A percentile compares a stretch with the other conserved stretches of the same genome.
phyloP scores from a whole-genome alignment of 306 rosid species.

The Malus orientalis region DNA sequence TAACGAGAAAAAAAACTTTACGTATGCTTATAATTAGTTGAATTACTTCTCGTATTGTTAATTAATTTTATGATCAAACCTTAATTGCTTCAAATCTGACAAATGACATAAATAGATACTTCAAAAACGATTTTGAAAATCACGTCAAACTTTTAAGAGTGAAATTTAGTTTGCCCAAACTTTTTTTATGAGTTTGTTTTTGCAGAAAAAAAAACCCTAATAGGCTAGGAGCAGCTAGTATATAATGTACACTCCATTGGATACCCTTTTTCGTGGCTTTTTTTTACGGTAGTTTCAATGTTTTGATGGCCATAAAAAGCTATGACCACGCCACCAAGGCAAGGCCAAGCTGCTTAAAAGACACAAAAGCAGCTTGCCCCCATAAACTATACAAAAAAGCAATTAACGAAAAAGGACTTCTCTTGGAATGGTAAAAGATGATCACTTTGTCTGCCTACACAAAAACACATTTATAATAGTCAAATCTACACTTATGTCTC shows the following conservation, averaged over 20 bases:
- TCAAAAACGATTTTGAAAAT: too few relatives aligned
- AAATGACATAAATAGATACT: too few relatives aligned
- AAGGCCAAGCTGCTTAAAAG: slow-evolving; percentile 18
- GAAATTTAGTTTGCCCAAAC: too few relatives aligned
- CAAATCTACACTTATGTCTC: slow-evolving; percentile 12
- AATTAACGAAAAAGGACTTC: slow-evolving; percentile 15
- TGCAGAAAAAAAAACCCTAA: background rate
- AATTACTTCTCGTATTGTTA: too few relatives aligned
- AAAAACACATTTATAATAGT: slow-evolving; percentile 30
- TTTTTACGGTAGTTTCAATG: slow-evolving; percentile 8
- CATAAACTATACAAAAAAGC: slow-evolving; percentile 1
- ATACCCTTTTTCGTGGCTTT: slow-evolving; percentile 15
- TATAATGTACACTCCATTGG: slow-evolving; percentile 20
- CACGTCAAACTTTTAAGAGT: too few relatives aligned
- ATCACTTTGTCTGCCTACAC: slow-evolving; percentile 50
- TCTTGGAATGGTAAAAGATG: slow-evolving; percentile 39
- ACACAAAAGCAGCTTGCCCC: slow-evolving; percentile 30
- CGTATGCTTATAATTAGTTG: too few relatives aligned
- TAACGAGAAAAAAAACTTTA: accelerated
- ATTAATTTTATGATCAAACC: too few relatives aligned
- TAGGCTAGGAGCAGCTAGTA: background rate
- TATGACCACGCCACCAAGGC: background rate
- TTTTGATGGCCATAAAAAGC: background rate
- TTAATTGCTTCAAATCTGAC: too few relatives aligned
- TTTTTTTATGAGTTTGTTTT: background rate